These are phyloP conservation scores for Chalciporus sphaerocephalus DNA, from an alignment of 768 basidiomycete genomes.

Conservation along the genomic window DNA sequence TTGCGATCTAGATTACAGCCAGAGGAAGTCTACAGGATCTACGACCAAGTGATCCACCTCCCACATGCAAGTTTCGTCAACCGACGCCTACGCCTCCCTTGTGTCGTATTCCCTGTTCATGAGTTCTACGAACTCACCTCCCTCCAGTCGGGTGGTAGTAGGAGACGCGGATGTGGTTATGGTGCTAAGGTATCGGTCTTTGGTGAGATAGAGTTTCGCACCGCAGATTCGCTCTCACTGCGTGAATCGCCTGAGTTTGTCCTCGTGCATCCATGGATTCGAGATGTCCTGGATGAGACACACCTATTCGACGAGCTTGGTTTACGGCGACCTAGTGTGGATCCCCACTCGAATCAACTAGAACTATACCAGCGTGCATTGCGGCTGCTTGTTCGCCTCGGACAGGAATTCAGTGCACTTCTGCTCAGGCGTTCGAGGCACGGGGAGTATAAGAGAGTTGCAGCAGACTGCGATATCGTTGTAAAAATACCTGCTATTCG, in stretches of 20 bases:
- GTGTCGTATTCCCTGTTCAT: slow-evolving; percentile 6
- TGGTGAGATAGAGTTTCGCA: slow-evolving; percentile 3
- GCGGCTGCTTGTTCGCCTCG: slow-evolving; percentile 3
- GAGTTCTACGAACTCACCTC: too few relatives aligned
- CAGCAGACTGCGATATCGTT: slow-evolving; percentile 3
- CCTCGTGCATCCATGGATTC: slow-evolving; percentile 14
- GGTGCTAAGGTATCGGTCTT: slow-evolving; percentile 3
- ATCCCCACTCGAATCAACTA: too few relatives aligned
- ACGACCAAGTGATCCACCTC: background rate
- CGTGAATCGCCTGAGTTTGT: background rate
- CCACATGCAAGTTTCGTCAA: slow-evolving; percentile 1
- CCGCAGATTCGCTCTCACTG: background rate
- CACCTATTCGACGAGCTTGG: background rate
- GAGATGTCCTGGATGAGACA: slow-evolving; percentile 1
- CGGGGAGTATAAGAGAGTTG: slow-evolving; percentile 5
- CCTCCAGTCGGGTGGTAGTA: too few relatives aligned
- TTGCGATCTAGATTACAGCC: background rate
- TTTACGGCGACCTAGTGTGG: too few relatives aligned
- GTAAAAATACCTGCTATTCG: background rate
- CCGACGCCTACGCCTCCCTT: slow-evolving; percentile 9
- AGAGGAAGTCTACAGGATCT: background rate
- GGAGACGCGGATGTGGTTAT: background rate
- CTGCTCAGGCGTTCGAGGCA: slow-evolving; percentile 2
- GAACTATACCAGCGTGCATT: background rate
- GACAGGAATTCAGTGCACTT: slow-evolving; percentile 3